phyloP scores from a whole-genome alignment of 2,329 filamentous ascomycete species.

The Trichoderma arundinaceum region DNA sequence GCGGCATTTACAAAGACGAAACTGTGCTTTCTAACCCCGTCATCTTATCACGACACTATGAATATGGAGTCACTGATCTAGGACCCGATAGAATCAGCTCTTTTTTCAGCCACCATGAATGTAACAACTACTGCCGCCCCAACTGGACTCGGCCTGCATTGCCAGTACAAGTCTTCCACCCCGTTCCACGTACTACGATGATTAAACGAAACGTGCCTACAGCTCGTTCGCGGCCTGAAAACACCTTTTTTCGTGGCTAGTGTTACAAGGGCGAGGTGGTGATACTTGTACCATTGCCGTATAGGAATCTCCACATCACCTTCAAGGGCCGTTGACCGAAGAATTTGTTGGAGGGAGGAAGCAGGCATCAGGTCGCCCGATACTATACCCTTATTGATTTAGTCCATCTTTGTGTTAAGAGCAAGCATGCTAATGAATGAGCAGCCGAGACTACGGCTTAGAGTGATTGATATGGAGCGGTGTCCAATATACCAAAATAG shows the following conservation, averaged over 20 bases:
- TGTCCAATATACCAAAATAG: neutral
- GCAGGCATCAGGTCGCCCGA: neutral
- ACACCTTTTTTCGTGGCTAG: neutral
- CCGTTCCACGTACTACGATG: conserved; percentile 30
- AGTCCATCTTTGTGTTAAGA: too few species aligned
- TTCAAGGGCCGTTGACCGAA: neutral
- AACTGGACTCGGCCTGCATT: conserved; percentile 32
- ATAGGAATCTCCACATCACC: too few species aligned
- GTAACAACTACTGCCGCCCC: conserved; percentile 42
- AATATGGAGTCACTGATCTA: conserved; percentile 49
- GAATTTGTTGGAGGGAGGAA: too few species aligned
- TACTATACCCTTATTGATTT: too few species aligned
- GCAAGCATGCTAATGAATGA: too few species aligned
- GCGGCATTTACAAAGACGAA: conserved; percentile 46
- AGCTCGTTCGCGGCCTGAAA: conserved; percentile 8
- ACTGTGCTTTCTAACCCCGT: conserved; percentile 50
- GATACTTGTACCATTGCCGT: neutral
- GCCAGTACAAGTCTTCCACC: conserved; percentile 15
- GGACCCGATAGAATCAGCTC: conserved; percentile 47
- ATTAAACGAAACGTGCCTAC: conserved; percentile 30
- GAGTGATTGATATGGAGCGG: neutral
- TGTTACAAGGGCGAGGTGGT: too few species aligned
- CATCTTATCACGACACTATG: conserved; percentile 46
- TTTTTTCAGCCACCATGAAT: conserved; percentile 48
- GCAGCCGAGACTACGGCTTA: neutral